phyloP scores from a whole-genome alignment of 2,329 filamentous ascomycete genomes.

The Exophiala sp. region DNA sequence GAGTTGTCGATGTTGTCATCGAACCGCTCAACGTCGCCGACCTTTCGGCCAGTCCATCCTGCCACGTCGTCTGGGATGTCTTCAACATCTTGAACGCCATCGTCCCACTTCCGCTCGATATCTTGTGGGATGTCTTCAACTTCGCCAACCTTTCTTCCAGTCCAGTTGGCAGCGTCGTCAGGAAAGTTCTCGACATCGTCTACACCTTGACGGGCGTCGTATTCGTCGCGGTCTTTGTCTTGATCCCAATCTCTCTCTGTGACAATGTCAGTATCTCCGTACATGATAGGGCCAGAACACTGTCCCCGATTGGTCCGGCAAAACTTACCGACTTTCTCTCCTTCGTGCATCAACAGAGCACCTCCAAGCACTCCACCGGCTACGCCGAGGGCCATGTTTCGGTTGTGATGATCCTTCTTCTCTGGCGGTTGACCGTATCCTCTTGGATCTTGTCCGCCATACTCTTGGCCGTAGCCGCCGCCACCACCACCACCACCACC shows the following conservation, averaged over 20 bases:
- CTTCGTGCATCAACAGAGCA: slow-evolving; percentile 46
- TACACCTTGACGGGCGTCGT: slow-evolving; percentile 26
- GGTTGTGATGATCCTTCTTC: slow-evolving; percentile 27
- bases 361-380: slow-evolving; percentile 43
- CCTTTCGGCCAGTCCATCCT: slow-evolving; percentile 39
- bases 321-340: slow-evolving; percentile 40
- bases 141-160: slow-evolving; percentile 41
- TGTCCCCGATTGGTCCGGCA: not conserved
- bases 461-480: slow-evolving; percentile 12
- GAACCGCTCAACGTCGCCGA: slow-evolving; percentile 44
- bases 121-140: slow-evolving; percentile 40
- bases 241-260: slow-evolving; percentile 36
- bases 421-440: slow-evolving; percentile 23
- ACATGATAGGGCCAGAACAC: not conserved
- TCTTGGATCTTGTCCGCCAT: slow-evolving; percentile 15
- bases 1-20: slow-evolving; percentile 42
- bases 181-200: slow-evolving; percentile 39
- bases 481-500: no score
- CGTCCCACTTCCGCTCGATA: slow-evolving; percentile 36
- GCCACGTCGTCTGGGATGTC: slow-evolving; percentile 37
- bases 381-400: slow-evolving; percentile 40
- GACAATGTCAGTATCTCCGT: not conserved
- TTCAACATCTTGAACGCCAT: slow-evolving; percentile 34
- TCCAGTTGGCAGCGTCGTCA: slow-evolving; percentile 43
- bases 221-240: slow-evolving; percentile 33